phyloP scores from a whole-genome alignment of 1,284 basidiomycete genomes.

The Fomitopsis betulina region DNA sequence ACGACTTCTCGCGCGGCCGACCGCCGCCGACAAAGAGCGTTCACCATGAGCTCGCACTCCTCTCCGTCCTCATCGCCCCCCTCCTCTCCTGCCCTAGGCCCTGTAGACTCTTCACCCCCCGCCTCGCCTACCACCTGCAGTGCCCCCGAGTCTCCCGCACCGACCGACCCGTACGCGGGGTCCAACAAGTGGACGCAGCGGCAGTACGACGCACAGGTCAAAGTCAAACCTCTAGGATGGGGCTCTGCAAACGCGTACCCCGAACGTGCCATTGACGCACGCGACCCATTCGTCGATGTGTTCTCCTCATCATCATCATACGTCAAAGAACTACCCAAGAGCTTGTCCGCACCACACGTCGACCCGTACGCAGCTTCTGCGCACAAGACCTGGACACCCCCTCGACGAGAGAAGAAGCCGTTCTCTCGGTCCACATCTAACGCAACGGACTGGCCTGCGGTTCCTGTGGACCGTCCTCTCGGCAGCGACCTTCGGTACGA shows the following conservation, averaged over 20 bases:
- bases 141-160: conserved; percentile 21
- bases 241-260: neutral
- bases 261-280: conserved; percentile 1
- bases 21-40: neutral
- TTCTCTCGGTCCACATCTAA: conserved; percentile 6
- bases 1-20: no score
- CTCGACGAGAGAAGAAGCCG: conserved; percentile 16
- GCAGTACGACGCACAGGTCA: conserved; percentile 18
- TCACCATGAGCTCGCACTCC: neutral
- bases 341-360: neutral
- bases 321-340: neutral
- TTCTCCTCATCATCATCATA: no score
- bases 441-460: neutral
- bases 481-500: no score
- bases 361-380: conserved; percentile 20
- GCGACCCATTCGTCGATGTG: neutral
- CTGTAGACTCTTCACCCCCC: conserved; percentile 20
- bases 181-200: conserved; percentile 22
- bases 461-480: neutral
- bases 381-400: conserved; percentile 16
- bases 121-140: conserved; percentile 14
- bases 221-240: conserved; percentile 1
- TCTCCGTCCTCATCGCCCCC: conserved; percentile 14
- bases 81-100: conserved; percentile 16
- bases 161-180: conserved; percentile 23